Evolutionary conservation across 305 asterid genomes (phyloP).

Genomic region (Petunia hybrid): DNA sequence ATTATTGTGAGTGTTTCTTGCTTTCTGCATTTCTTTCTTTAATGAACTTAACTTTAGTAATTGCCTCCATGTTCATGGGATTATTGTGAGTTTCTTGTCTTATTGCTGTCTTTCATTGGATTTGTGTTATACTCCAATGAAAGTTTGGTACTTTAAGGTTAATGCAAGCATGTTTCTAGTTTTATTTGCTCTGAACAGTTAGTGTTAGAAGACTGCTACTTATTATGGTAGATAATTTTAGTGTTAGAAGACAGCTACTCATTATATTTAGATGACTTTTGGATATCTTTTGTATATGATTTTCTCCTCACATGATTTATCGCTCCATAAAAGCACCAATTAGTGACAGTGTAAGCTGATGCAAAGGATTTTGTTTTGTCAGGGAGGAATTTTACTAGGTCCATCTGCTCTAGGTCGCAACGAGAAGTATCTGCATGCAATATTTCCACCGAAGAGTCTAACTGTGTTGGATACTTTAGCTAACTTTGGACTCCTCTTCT

Average conservation of each 20-base stretch:
- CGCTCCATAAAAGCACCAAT: neutral
- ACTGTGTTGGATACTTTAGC: conserved; percentile 89
- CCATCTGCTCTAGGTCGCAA: conserved; percentile 91
- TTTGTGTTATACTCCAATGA: neutral
- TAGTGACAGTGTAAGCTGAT: neutral
- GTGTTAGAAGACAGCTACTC: neutral
- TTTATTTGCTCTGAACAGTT: neutral
- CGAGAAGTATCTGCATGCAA: conserved; percentile 49
- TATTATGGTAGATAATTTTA: too few species aligned
- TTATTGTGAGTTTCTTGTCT: too few species aligned
- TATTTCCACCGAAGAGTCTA: conserved; percentile 75
- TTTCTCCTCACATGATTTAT: conserved; percentile 9
- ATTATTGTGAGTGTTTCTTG: conserved; percentile 62
- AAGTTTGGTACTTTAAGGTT: conserved; percentile 21
- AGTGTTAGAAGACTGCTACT: neutral
- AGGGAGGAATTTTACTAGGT: conserved; percentile 95
- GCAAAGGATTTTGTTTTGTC: conserved; percentile 27
- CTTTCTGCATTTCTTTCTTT: neutral
- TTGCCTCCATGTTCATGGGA: conserved; percentile 11
- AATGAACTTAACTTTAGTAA: neutral
- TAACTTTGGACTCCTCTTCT: conserved; percentile 86
- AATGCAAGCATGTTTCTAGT: neutral
- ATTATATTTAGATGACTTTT: neutral
- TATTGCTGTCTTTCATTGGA: too few species aligned
- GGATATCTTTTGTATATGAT: neutral